Base-by-base conservation (phyloP, 352 stramenopile species). In the Globisporangium solare region DNA sequence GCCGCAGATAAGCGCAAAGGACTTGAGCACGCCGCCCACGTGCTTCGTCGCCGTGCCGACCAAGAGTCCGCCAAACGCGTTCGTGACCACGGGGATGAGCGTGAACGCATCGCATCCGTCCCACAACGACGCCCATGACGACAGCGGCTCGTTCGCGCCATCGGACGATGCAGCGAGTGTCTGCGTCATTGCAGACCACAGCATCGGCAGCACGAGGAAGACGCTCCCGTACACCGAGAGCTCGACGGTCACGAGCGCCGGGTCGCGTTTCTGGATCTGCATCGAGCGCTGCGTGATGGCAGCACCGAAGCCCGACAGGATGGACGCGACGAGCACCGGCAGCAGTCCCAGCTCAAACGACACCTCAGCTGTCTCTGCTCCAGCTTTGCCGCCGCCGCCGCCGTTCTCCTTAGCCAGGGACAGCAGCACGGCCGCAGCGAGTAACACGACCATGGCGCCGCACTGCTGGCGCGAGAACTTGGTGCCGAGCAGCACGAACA, bases 21-120 rank as follows among this genome's bases (percentile, higher is more conserved):
- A 92, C 65, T 97, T 97, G 59, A 92, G 68, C 47, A 97, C 86
- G n/a, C 86, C 88, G n/a, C 88, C 88, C 6, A 92, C 79, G 54
- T 95, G 71, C 60, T 96, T 96, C 14, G 87, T 96, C 41, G 96
- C 86, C 21, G 86, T 80, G 37, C 88, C 87, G 11, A 97, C 88
- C 24, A 97, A 68, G 43, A 97, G 59, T 0, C 88, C 88, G 18
- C 88, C 88, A 27, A 87, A 45, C 1, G 87, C 87, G 56, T 93
- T 93, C 50, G 70, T 83, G 24, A 94, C 54, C 3, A 95, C 79
- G 0, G 88, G 88, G 31, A 97, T 78, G 39, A 91, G 68, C 21
- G 85, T 95, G 58, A 67, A 80, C 24, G 59, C 60, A 47, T 89
- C 76, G 70, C 86, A 96, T 12, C 88, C 86, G 31, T 88, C 70